phyloP scores from a whole-genome alignment of 495 filamentous ascomycete species.

The Lophiotrema nucula region DNA sequence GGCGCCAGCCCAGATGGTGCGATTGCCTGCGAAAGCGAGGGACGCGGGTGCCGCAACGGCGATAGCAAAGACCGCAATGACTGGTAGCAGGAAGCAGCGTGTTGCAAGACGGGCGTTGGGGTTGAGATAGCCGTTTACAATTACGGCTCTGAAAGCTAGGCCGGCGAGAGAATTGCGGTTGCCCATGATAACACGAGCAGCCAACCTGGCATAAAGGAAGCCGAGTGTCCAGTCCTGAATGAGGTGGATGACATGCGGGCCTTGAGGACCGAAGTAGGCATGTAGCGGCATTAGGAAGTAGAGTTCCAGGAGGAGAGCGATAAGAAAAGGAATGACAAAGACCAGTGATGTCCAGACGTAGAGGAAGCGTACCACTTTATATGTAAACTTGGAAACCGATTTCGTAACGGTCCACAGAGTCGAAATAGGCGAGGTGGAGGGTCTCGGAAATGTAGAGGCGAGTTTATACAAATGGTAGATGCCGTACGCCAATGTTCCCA shows the following conservation, averaged over 20 bases:
- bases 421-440: conserved; percentile 17
- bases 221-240: conserved; percentile 94
- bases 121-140: conserved; percentile 75
- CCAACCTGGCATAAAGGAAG: conserved; percentile 85
- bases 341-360: conserved; percentile 74
- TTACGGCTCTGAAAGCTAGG: conserved; percentile 68
- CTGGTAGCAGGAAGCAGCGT: conserved; percentile 75
- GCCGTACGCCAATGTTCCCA: conserved; percentile 63
- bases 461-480: conserved; percentile 46
- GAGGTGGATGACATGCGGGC: conserved; percentile 76
- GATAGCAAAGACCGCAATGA: conserved; percentile 53
- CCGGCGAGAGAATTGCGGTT: conserved; percentile 65
- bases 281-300: conserved; percentile 88
- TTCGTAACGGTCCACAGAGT: conserved; percentile 14
- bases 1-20: conserved; percentile 13
- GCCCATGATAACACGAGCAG: conserved; percentile 66
- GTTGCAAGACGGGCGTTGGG: conserved; percentile 79
- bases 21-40: conserved; percentile 32
- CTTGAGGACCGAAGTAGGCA: conserved; percentile 57
- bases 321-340: conserved; percentile 76
- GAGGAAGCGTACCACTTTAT: conserved; percentile 46
- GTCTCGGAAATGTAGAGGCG: conserved; percentile 38
- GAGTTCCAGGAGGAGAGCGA: conserved; percentile 78
- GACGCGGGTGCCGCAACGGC: conserved; percentile 61
- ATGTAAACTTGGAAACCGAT: conserved; percentile 11